Percentiles rank a stretch among this genome's conserved stretches.
Evolutionary conservation across 2,329 filamentous ascomycete species (phyloP).

Genomic region (Chalaropsis ovoidea): DNA sequence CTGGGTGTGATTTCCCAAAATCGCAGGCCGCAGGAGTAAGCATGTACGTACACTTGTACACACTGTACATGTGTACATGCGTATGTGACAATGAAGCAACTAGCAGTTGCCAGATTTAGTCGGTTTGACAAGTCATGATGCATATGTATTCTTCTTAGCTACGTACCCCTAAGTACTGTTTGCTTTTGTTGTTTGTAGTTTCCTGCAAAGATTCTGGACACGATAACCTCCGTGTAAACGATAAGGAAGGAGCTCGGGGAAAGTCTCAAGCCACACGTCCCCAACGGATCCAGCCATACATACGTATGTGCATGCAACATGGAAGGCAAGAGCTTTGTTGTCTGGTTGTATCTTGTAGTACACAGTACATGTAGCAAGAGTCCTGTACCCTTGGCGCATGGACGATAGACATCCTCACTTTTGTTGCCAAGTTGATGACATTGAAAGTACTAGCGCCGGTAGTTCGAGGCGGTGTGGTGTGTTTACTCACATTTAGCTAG

Average conservation of each 20-base stretch:
- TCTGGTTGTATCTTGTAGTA: not conserved
- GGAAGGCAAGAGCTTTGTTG: not conserved
- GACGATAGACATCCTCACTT: no score
- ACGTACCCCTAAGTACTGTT: not conserved
- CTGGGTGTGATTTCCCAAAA: not conserved
- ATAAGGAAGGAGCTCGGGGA: slow-evolving; percentile 2
- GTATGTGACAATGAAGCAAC: not conserved
- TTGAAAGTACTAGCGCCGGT: slow-evolving; percentile 7
- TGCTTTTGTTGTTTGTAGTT: not conserved
- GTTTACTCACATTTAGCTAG: not conserved
- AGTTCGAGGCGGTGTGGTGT: not conserved
- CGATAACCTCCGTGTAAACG: not conserved
- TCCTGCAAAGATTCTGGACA: not conserved
- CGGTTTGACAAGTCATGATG: not conserved
- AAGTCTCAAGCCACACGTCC: not conserved
- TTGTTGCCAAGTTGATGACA: not conserved
- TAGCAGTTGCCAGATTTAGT: not conserved
- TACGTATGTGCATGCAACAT: no score
- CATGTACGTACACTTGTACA: not conserved
- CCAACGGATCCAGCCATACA: slow-evolving; percentile 1
- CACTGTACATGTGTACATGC: not conserved
- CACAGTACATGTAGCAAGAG: not conserved
- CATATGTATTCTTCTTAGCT: not conserved
- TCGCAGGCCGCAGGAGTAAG: not conserved
- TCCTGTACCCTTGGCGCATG: no score